A percentile compares a stretch with the other conserved stretches of the same genome.
Evolutionary conservation across 495 filamentous ascomycete species (phyloP).

Genomic region (Penicillium malachiteum): DNA sequence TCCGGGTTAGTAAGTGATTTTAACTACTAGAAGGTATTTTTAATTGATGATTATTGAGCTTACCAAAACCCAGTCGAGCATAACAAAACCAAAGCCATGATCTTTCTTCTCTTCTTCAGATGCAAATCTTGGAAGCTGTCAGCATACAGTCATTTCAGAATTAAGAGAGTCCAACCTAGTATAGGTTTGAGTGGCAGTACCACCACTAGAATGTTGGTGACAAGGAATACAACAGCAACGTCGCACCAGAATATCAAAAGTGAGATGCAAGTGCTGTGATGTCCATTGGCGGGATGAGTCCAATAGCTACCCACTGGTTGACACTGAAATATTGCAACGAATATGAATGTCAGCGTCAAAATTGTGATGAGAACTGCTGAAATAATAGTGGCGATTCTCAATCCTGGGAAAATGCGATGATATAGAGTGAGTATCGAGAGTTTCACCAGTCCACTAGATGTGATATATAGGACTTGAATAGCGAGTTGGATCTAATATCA

Average conservation of each 20-base stretch:
- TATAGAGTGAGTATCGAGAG: slow-evolving; percentile 5
- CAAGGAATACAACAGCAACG: slow-evolving; percentile 1
- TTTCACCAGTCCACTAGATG: slow-evolving; percentile 1
- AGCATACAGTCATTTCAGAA: neutral
- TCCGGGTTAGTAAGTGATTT: neutral
- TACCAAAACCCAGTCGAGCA: neutral
- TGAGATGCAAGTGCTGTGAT: neutral
- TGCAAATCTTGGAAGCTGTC: neutral
- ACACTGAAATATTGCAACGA: slow-evolving; percentile 7
- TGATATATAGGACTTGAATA: slow-evolving; percentile 1
- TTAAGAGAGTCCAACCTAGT: neutral
- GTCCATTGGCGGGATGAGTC: neutral
- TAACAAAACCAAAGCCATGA: neutral
- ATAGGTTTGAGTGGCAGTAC: slow-evolving; percentile 2
- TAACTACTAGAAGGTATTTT: neutral
- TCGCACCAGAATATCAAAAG: slow-evolving; percentile 6
- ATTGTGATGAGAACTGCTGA: neutral
- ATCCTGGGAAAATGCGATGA: neutral
- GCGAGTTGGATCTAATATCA: slow-evolving; percentile 5
- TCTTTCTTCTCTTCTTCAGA: neutral
- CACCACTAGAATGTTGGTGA: slow-evolving; percentile 1
- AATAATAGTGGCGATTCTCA: neutral
- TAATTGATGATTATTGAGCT: too few species aligned
- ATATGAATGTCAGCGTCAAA: slow-evolving; percentile 1
- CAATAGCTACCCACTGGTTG: neutral